Percentiles rank a stretch among this genome's conserved stretches.
These are phyloP conservation scores for Gossypioides kirkii DNA, from an alignment of 345 rosid species.

Conservation along the genomic window DNA sequence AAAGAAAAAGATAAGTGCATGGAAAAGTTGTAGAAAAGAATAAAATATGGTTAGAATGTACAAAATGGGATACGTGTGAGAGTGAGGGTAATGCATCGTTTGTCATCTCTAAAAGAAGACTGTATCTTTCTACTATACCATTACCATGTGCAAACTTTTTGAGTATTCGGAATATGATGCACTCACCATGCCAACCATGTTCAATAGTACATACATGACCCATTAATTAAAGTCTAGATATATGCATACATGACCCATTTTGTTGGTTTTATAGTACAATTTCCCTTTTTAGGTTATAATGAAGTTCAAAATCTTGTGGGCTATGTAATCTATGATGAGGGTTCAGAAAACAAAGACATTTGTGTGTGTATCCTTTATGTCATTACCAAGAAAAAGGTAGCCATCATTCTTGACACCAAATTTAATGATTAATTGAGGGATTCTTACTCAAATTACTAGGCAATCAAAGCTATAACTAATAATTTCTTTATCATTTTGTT, in stretches of 20 bases:
- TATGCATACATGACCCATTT: not conserved
- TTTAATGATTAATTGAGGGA: not conserved
- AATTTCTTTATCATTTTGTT: too few species aligned
- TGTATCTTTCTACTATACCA: not conserved
- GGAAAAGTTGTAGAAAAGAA: not conserved
- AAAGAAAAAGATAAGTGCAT: not conserved
- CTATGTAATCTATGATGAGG: not conserved
- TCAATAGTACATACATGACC: not conserved
- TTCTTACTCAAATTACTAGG: not conserved
- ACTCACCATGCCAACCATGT: conserved; percentile 4
- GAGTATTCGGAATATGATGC: not conserved
- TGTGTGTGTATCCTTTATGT: not conserved
- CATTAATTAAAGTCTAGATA: not conserved
- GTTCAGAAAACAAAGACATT: not conserved
- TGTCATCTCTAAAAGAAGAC: conserved; percentile 8
- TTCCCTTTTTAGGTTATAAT: conserved; percentile 12
- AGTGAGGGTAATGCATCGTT: not conserved
- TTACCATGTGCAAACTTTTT: not conserved
- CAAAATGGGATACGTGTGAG: not conserved
- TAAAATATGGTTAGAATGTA: not conserved
- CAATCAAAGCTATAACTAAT: not conserved
- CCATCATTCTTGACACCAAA: conserved; percentile 1
- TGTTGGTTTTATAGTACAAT: conserved; percentile 9
- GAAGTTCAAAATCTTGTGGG: not conserved
- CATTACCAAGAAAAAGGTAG: conserved; percentile 15